A percentile compares a stretch with the other conserved stretches of the same genome.
Conservation (phyloP, 768 basidiomycete species). For the Russula compacta region DNA sequence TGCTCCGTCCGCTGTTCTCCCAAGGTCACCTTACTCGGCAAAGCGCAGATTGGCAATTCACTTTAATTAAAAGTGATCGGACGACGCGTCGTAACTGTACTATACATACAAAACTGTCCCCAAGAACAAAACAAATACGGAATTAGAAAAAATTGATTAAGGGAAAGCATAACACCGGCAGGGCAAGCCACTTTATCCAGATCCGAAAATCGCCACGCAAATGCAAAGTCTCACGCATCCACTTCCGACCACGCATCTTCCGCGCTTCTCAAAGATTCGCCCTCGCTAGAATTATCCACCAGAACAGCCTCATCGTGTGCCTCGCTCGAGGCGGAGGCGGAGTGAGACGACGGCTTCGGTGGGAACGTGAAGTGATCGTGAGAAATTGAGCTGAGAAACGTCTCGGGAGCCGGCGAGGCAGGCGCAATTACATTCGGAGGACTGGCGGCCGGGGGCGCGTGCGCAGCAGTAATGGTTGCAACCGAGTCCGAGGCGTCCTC, state of each 20-base stretch:
- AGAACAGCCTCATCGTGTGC: slow-evolving; percentile 2
- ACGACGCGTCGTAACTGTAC: neutral
- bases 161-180: too few relatives aligned
- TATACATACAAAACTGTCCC: too few relatives aligned
- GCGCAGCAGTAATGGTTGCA: neutral
- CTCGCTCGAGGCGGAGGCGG: neutral
- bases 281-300: slow-evolving; percentile 1
- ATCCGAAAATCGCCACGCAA: neutral
- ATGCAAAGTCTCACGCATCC: neutral
- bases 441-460: neutral
- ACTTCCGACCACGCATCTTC: slow-evolving; percentile 13
- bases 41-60: neutral
- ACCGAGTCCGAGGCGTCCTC: neutral
- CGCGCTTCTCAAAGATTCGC: neutral
- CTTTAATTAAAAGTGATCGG: neutral
- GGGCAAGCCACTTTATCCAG: too few relatives aligned
- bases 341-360: neutral
- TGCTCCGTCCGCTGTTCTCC: too few relatives aligned
- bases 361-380: slow-evolving; percentile 13
- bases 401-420: neutral
- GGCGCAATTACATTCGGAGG: neutral
- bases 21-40: neutral
- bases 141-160: too few relatives aligned
- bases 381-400: slow-evolving; percentile 3
- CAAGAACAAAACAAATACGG: too few relatives aligned